Evolutionary conservation across 208 protist genomes (phyloP), one percentile per base, ranked within the genome.

Genomic region (Leishmania guyanensis): DNA sequence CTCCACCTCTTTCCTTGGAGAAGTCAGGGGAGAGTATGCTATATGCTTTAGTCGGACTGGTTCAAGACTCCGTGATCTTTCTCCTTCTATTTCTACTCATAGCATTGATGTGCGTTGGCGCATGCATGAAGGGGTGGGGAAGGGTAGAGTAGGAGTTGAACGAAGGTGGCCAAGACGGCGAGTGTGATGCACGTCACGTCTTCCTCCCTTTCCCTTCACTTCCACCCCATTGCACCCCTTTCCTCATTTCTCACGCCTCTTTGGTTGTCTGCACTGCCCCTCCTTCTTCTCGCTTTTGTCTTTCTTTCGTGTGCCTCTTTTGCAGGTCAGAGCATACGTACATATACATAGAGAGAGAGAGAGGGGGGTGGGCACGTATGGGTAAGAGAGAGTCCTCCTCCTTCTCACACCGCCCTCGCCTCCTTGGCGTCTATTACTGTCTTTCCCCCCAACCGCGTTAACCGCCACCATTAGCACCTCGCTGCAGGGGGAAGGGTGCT

Each of bases 301-400:
- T 84, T 36, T 33, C 22, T 50, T 78, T 78, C 62, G n/a, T 50
- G 12, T 12, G 17, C 64, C 14, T 62, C 6, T 76, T 66, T 79
- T 68, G 54, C 6, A 29, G 14, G 46, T 65, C 26, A 17, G 20
- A 64, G 54, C 26, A 69, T 48, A 80, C 64, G 10, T 62, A 29
- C 39, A 66, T 56, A 66, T 29, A 68, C 33, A 66, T 48, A 69
- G 5, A 83, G 29, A 29, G 29, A 29, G 29, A 29, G 29, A 29
- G 29, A 29, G 29, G 29, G 29, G 29, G 29, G 29, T 29, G 29
- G 29, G 29, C 29, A 29, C 29, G 29, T 29, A 29, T 29, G 72
- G 46, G 48, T 5, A 76, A 48, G 51, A 43, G 72, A n/a, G 46
- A 26, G 43, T 73, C 39, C 54, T 43, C 39, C 69, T 54, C 69